Base-by-base conservation (phyloP, 805 yeast species). In the Myxozyma vanderwaltii region DNA sequence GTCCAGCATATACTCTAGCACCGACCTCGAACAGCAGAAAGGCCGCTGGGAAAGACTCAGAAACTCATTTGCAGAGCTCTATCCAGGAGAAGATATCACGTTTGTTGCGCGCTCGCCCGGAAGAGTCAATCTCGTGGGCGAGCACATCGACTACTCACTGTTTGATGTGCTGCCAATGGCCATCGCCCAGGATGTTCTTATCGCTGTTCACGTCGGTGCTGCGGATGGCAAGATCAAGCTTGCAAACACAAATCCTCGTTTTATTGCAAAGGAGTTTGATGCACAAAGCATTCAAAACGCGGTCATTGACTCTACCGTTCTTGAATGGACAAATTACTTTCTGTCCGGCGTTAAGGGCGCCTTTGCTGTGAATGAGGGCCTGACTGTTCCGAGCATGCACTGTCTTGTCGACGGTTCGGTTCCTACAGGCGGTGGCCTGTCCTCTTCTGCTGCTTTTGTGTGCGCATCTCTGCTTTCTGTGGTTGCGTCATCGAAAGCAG, bases 101-200 rank as follows among this genome's bases (percentile, higher is more conserved):
- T 79, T 84, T 67, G 71, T 82, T 39, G 74, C 84, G 23, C 76
- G 90, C 51, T 81, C 88, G 15, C 91, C 91, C n/a, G 91, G 91
- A 33, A 75, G 91, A 66, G 91, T 86, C 54, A 86, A 86, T 70
- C 74, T 86, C 59, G 84, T 86, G 56, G 91, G 91, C 38, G 91
- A 86, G 65, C 91, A 86, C 69, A 82, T 86, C 56, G 91, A 86
- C 72, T 86, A 86, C 70, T 81, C 82, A 64, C 79, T 81, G 67
- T 86, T 83, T 69, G 79, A 88, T 5, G 87, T 84, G 10, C 76
- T 86, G 64, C 91, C 91, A 17, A 82, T 86, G 85, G 90, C 91
- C 2, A 82, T 86, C 38, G 86, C 83, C 46, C 78, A 75, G 21
- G 89, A 85, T 66, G 81, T 85, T 54, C 71, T 84, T 49, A 81